Conservation (phyloP, 352 stramenopile species). For the Thalassiosira hispida region DNA sequence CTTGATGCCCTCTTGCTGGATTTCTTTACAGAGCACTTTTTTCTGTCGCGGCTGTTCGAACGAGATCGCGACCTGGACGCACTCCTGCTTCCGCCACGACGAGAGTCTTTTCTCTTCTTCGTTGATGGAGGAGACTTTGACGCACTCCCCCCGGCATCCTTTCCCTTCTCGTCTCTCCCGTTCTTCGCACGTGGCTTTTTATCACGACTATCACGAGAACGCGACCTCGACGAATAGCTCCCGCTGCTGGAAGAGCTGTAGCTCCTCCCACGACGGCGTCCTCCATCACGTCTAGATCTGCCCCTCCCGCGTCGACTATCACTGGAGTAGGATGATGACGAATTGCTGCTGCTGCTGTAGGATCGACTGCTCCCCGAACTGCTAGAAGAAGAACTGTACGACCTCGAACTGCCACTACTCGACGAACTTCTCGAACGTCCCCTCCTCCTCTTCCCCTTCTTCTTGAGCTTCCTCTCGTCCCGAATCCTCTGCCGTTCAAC, state of each 20-base stretch:
- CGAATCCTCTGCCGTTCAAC: constrained; percentile 35
- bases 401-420: constrained; percentile 17
- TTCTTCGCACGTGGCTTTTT: constrained; percentile 5
- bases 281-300: neutral
- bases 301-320: neutral
- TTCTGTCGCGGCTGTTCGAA: neutral
- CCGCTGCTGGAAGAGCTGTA: constrained; percentile 17
- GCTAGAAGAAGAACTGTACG: constrained; percentile 19
- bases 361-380: constrained; percentile 12
- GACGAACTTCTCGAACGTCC: constrained; percentile 12
- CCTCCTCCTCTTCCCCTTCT: constrained; percentile 2
- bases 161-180: neutral
- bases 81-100: neutral
- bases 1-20: neutral
- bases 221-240: constrained; percentile 27
- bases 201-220: constrained; percentile 11
- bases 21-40: too few relatives aligned
- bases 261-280: constrained; percentile 7
- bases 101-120: neutral
- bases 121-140: neutral
- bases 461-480: constrained; percentile 15
- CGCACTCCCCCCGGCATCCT: neutral
- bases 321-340: constrained; percentile 38
- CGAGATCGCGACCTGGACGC: constrained; percentile 12
- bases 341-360: constrained; percentile 4